Conservation (phyloP, 495 filamentous ascomycete genomes). For the Talaromyces wortmannii region DNA sequence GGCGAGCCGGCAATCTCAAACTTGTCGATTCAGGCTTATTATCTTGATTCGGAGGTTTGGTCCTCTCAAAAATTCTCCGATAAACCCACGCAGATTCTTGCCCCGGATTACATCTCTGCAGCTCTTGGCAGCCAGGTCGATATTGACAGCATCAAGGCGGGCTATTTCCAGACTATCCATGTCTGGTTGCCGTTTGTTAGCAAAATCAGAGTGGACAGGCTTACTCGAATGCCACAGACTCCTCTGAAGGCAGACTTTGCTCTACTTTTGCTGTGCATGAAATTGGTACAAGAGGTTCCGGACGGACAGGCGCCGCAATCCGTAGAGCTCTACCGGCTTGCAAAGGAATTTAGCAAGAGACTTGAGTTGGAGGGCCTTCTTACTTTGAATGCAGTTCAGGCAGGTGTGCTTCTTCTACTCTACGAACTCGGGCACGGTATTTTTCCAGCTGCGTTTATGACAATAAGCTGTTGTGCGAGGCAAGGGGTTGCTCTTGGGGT, state of each 20-base stretch:
- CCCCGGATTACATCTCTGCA: too few species aligned
- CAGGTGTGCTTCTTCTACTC: slow-evolving; percentile 18
- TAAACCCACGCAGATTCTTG: too few species aligned
- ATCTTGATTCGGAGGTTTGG: too few species aligned
- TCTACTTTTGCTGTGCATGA: slow-evolving; percentile 8
- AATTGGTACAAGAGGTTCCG: background rate
- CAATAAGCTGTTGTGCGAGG: slow-evolving; percentile 19
- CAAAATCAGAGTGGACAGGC: background rate
- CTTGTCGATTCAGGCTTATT: too few species aligned
- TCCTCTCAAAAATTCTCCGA: too few species aligned
- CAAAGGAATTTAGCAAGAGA: slow-evolving; percentile 19
- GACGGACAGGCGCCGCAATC: slow-evolving; percentile 6
- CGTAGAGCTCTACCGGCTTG: slow-evolving; percentile 16
- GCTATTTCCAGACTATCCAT: background rate
- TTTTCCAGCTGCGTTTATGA: slow-evolving; percentile 16
- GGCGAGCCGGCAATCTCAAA: too few species aligned
- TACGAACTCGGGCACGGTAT: slow-evolving; percentile 19
- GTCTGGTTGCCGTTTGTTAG: background rate
- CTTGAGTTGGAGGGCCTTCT: slow-evolving; percentile 14
- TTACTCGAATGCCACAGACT: background rate
- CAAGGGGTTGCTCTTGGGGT: slow-evolving; percentile 12
- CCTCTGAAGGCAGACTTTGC: slow-evolving; percentile 9
- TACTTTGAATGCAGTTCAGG: slow-evolving; percentile 20
- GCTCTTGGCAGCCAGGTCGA: too few species aligned
- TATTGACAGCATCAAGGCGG: too few species aligned